Evolutionary conservation across 1,284 basidiomycete genomes (phyloP), one percentile per base, ranked within the genome.

Genomic region (Coriolopsis trogii): DNA sequence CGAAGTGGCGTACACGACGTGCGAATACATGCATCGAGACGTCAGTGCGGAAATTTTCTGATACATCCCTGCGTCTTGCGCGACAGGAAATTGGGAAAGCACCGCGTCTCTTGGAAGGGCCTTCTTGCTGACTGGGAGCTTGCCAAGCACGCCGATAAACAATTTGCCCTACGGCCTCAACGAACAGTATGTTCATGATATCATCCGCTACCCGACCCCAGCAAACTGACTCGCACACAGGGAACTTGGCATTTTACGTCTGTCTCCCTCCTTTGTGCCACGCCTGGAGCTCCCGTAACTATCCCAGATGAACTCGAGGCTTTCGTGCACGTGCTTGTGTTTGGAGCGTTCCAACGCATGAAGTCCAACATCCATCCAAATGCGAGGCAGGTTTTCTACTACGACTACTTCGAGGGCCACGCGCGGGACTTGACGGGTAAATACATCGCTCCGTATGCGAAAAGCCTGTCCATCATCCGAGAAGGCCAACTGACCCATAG

Each of bases 171-270:
- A 3, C 52, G 48, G 23, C 41, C 41, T 3, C 37, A 54, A 12
- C 36, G 45, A 5, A 48, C 41, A 37, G 53, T 55, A 15, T 0
- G 48, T 42, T 3, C 12, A n/a, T n/a, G n/a, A n/a, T n/a, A n/a
- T n/a, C n/a, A n/a, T n/a, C n/a, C n/a, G n/a, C n/a, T n/a, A n/a
- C n/a, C n/a, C n/a, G n/a, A n/a, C n/a, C n/a, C n/a, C n/a, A n/a
- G n/a, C 12, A 26, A 15, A 15, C 41, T 46, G 6, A 39, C 24
- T 2, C 9, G 9, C 3, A 12, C 12, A 12, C 33, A 58, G 52
- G 56, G 52, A 25, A 58, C 52, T 4, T 58, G 49, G 52, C 47
- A 49, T 15, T 55, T 42, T 23, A 49, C 50, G 50, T 58, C 56
- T 0, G 50, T 44, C 5, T 23, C 24, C 8, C 24, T 36, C 12